Percentiles rank a stretch among this genome's conserved stretches.
Evolutionary conservation across 2,329 filamentous ascomycete genomes (phyloP).

Genomic region (Botrytis sinoallii): DNA sequence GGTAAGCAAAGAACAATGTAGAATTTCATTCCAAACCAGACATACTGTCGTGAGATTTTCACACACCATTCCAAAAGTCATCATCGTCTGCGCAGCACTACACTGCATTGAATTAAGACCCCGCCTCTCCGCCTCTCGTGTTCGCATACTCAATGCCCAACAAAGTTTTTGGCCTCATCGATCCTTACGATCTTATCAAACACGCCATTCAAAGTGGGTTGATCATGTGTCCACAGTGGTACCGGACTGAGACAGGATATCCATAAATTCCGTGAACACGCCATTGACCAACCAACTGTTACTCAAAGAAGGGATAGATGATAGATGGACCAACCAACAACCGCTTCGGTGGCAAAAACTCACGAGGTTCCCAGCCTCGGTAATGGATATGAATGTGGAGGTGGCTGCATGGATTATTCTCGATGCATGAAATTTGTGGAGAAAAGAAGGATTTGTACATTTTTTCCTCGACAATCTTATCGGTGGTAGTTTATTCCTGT

Average conservation of each 20-base stretch:
- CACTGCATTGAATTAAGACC: not conserved
- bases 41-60: not conserved
- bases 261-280: not conserved
- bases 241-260: not conserved
- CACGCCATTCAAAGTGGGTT: not conserved
- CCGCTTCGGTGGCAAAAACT: not conserved
- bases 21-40: not conserved
- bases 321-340: conserved; percentile 4
- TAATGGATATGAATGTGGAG: not conserved
- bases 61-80: not conserved
- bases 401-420: conserved; percentile 5
- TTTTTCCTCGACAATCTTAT: conserved; percentile 7
- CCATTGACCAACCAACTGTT: not conserved
- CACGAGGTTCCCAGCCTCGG: not conserved
- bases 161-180: not conserved
- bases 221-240: not conserved
- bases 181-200: conserved; percentile 9
- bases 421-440: conserved; percentile 6
- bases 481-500: not conserved
- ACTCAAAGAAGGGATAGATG: not conserved
- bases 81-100: not conserved
- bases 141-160: not conserved
- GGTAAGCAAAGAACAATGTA: not conserved
- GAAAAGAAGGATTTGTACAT: not conserved
- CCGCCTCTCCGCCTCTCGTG: conserved; percentile 10